Conservation (phyloP, 2,329 filamentous ascomycete species). For the Trichoderma hamatum region DNA sequence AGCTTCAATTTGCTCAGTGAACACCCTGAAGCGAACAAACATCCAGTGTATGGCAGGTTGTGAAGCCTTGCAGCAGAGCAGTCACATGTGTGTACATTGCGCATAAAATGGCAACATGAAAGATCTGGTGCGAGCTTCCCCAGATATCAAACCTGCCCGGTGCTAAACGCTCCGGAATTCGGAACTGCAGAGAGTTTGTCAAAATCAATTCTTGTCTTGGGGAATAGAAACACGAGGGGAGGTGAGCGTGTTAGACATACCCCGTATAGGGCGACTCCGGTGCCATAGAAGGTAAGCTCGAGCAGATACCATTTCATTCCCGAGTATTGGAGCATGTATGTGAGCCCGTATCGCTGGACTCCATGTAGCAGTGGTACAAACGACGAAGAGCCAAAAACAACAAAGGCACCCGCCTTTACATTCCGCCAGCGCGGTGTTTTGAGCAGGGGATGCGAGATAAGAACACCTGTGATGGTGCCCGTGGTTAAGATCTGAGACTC, state of each 20-base stretch:
- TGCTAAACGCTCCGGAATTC: constrained; percentile 8
- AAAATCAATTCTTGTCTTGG: not conserved
- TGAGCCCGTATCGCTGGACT: constrained; percentile 13
- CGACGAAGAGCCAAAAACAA: constrained; percentile 16
- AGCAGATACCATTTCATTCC: constrained; percentile 15
- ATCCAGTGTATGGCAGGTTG: constrained; percentile 7
- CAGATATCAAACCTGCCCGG: constrained; percentile 8
- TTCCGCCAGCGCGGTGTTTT: constrained; percentile 12
- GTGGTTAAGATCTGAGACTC: constrained; percentile 7
- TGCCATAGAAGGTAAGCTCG: constrained; percentile 10
- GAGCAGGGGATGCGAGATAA: constrained; percentile 10
- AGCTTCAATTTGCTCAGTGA: not conserved
- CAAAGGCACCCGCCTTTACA: constrained; percentile 16
- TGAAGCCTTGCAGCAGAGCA: constrained; percentile 7
- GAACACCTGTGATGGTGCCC: not conserved
- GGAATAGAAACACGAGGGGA: not conserved
- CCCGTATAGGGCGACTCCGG: not conserved
- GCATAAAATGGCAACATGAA: constrained; percentile 15
- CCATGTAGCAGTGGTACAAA: constrained; percentile 10
- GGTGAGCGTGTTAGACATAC: not conserved
- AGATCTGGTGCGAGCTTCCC: constrained; percentile 10
- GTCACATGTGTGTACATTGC: constrained; percentile 13
- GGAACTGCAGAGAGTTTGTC: not conserved
- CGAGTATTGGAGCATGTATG: constrained; percentile 16
- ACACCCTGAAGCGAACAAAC: constrained; percentile 11